Conservation (phyloP, 768 basidiomycete genomes). For the Psilocybe azurescens region DNA sequence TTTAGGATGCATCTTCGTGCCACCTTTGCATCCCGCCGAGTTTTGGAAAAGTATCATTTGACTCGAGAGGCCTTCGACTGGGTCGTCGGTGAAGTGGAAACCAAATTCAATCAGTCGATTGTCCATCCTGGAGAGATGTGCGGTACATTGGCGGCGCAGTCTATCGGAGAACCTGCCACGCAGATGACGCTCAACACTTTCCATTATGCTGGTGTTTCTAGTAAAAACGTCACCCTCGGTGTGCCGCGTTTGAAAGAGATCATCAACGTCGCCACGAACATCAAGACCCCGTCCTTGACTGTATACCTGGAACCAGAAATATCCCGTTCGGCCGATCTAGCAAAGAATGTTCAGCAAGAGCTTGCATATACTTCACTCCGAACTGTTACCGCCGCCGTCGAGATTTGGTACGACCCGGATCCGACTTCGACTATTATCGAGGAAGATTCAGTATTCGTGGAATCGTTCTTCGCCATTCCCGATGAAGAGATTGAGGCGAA, state of each 20-base stretch:
- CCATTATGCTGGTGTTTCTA: constrained; percentile 99
- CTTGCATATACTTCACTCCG: constrained; percentile 93
- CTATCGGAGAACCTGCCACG: constrained; percentile 98
- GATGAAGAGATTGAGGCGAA: constrained; percentile 95
- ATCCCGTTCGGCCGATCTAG: constrained; percentile 58
- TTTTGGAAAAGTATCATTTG: constrained; percentile 87
- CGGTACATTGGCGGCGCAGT: constrained; percentile 96
- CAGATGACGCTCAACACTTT: constrained; percentile 99
- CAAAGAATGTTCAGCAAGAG: constrained; percentile 92
- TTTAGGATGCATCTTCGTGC: constrained; percentile 95
- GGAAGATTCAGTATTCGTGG: constrained; percentile 94
- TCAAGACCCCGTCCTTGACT: constrained; percentile 96
- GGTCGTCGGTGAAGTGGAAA: constrained; percentile 95
- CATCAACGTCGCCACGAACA: constrained; percentile 98
- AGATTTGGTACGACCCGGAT: constrained; percentile 98
- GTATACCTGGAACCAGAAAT: constrained; percentile 85
- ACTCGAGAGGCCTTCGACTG: constrained; percentile 96
- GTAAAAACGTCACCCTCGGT: constrained; percentile 99
- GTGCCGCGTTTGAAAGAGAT: constrained; percentile 99
- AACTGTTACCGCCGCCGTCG: constrained; percentile 93
- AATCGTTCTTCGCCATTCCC: constrained; percentile 99
- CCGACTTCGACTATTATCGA: constrained; percentile 93
- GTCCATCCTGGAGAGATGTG: constrained; percentile 99
- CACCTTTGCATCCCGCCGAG: constrained; percentile 84
- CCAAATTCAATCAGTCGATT: constrained; percentile 93